These are phyloP conservation scores for Panicum hallii DNA, from an alignment of 202 grass and related monocot genomes.

Conservation along the genomic window DNA sequence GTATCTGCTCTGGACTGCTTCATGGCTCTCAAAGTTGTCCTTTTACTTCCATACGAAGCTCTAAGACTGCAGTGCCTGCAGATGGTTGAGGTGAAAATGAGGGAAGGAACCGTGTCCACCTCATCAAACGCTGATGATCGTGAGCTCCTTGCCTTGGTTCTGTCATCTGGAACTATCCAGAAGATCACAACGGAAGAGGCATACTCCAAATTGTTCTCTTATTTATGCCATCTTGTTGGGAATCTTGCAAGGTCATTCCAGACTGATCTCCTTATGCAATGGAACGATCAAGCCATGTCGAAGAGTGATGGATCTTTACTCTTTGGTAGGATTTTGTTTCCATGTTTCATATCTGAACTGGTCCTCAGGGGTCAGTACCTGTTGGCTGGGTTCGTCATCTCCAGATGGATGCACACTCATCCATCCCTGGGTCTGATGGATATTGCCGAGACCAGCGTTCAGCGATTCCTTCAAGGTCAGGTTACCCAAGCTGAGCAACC, in stretches of 20 bases:
- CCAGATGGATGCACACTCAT: constrained; percentile 90
- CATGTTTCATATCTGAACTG: constrained; percentile 81
- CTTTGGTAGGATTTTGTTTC: constrained; percentile 65
- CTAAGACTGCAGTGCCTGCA: constrained; percentile 65
- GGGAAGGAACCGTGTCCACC: constrained; percentile 59
- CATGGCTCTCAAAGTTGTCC: constrained; percentile 67
- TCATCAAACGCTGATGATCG: constrained; percentile 56
- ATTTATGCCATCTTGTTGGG: constrained; percentile 71
- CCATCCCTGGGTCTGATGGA: constrained; percentile 75
- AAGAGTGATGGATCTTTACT: constrained; percentile 47
- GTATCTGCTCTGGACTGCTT: constrained; percentile 59
- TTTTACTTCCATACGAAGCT: constrained; percentile 71
- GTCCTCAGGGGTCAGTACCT: constrained; percentile 72
- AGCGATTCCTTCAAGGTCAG: constrained; percentile 68
- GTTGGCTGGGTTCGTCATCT: constrained; percentile 75
- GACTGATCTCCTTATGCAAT: constrained; percentile 46
- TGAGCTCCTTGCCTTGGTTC: constrained; percentile 68
- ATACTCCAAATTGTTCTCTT: constrained; percentile 65
- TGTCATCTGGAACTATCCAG: constrained; percentile 63
- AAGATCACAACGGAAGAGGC: constrained; percentile 47
- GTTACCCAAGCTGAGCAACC: constrained; percentile 54
- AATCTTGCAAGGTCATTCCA: constrained; percentile 67
- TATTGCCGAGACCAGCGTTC: constrained; percentile 63
- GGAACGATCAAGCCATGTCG: constrained; percentile 37
- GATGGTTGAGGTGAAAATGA: constrained; percentile 71